Percentiles rank a stretch among this genome's conserved stretches.
Conservation (phyloP, 2,329 filamentous ascomycete species). For the Helotiales sp. region DNA sequence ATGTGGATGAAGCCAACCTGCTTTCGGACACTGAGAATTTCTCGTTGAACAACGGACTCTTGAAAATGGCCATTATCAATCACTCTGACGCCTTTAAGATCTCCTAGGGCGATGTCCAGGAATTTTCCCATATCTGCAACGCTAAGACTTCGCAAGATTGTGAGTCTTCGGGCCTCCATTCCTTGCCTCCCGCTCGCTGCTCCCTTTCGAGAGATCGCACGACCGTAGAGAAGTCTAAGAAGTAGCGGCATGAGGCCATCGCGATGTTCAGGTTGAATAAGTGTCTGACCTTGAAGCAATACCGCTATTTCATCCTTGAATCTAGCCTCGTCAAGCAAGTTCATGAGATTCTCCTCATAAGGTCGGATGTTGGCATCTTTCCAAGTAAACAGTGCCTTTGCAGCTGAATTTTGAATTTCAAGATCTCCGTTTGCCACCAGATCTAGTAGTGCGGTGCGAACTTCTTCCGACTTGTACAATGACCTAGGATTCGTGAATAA, state of each 20-base stretch:
- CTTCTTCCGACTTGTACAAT: conserved; percentile 74
- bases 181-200: conserved; percentile 75
- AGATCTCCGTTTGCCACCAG: conserved; percentile 85
- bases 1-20: conserved; percentile 92
- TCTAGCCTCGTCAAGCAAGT: conserved; percentile 83
- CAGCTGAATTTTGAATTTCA: conserved; percentile 81
- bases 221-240: conserved; percentile 83
- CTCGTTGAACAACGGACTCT: conserved; percentile 51
- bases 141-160: conserved; percentile 76
- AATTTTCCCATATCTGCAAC: conserved; percentile 77
- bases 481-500: conserved; percentile 86
- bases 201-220: conserved; percentile 80
- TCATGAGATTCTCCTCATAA: conserved; percentile 84
- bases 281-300: conserved; percentile 74
- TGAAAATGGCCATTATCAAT: conserved; percentile 41
- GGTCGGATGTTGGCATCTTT: conserved; percentile 73
- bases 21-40: conserved; percentile 68
- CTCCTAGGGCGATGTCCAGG: conserved; percentile 76
- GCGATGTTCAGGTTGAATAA: conserved; percentile 74
- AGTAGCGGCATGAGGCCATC: conserved; percentile 79
- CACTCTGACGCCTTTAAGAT: conserved; percentile 61
- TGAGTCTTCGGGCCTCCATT: conserved; percentile 77
- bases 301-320: conserved; percentile 94
- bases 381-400: conserved; percentile 88
- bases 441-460: conserved; percentile 72